A percentile compares a stretch with the other conserved stretches of the same genome.
These are phyloP conservation scores for Lumnitzera littorea DNA, from an alignment of 345 rosid species.

Conservation along the genomic window DNA sequence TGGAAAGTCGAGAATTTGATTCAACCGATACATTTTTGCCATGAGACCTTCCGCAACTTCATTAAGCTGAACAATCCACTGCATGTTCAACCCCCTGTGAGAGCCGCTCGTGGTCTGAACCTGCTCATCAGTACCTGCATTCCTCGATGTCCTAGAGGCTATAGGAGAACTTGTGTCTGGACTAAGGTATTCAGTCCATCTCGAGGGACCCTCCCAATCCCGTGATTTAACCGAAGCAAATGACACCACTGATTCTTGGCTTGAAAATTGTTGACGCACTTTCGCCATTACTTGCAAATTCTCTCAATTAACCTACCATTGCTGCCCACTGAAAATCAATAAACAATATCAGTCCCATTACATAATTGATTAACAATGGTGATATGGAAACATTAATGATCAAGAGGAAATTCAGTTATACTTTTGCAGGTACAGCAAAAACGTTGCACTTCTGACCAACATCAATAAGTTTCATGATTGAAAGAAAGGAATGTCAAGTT, in stretches of 20 bases:
- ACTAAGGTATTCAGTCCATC: conserved; percentile 96
- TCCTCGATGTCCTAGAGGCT: conserved; percentile 48
- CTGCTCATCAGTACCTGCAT: conserved; percentile 53
- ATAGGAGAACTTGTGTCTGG: conserved; percentile 56
- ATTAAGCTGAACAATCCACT: conserved; percentile 82
- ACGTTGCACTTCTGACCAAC: too few relatives aligned
- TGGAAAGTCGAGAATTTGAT: conserved; percentile 88
- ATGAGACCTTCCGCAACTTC: conserved; percentile 94
- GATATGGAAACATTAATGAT: neutral
- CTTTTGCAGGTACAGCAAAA: too few relatives aligned
- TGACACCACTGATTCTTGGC: conserved; percentile 44
- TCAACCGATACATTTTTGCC: conserved; percentile 94
- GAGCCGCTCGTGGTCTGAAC: conserved; percentile 53
- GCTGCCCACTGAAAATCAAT: neutral
- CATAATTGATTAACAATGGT: too few relatives aligned
- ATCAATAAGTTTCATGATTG: too few relatives aligned
- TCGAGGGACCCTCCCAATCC: conserved; percentile 89
- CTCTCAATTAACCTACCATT: too few relatives aligned
- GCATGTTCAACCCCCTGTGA: conserved; percentile 83
- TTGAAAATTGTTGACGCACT: conserved; percentile 47
- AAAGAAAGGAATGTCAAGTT: too few relatives aligned
- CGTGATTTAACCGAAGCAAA: conserved; percentile 58
- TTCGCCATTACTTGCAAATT: conserved; percentile 42
- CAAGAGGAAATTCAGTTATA: neutral
- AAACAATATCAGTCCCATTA: neutral